Base-by-base conservation (phyloP, 768 basidiomycete genomes). In the Cystofilobasidium ferigula region DNA sequence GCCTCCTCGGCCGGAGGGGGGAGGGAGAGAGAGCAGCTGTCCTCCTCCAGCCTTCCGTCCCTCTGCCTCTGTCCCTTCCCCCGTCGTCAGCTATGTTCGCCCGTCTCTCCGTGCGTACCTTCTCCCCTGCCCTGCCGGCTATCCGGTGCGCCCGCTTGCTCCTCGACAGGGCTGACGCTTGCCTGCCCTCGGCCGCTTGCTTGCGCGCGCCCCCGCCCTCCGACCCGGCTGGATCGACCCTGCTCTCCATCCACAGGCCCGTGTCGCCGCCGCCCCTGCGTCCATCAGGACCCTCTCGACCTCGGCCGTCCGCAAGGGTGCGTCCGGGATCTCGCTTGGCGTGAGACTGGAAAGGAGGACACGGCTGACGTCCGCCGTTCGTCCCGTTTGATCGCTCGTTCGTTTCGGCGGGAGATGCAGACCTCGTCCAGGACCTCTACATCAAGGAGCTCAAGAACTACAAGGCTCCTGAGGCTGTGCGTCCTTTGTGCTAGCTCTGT, bases 371-470 rank as follows among this genome's bases (percentile, higher is more conserved):
- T 53, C 18, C 51, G 16, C 2, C 14, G 14, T 1, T 30, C 18
- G 51, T 14, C 20, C 40, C 40, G 40, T 20, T 10, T 42, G 10
- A 10, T 42, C 10, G 10, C 51, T 30, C 30, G 2, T 22, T 18
- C 30, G 7, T 5, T 18, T 32, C 14, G 26, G 8, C 51, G n/a
- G n/a, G 28, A 57, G 9, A 61, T 22, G 71, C 75, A 95, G 93
- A 95, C 80, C 80, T 93, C 74, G 81, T 97, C 61, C 88, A 93
- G 82, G 91, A 95, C 70, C 76, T 95, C 63, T 98, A 97, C 78
- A 72, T 98, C 71, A 85, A 82, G 73, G 87, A 94, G 79, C 81
- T 98, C 72, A 93, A 88, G 78, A 76, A 82, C 6, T 98, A 93
- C 84, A 94, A 89, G 80, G 81, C 88, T 45, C 79, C 84, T 40